phyloP scores from a whole-genome alignment of 257 asterid species.

The Solanum appendiculatum region DNA sequence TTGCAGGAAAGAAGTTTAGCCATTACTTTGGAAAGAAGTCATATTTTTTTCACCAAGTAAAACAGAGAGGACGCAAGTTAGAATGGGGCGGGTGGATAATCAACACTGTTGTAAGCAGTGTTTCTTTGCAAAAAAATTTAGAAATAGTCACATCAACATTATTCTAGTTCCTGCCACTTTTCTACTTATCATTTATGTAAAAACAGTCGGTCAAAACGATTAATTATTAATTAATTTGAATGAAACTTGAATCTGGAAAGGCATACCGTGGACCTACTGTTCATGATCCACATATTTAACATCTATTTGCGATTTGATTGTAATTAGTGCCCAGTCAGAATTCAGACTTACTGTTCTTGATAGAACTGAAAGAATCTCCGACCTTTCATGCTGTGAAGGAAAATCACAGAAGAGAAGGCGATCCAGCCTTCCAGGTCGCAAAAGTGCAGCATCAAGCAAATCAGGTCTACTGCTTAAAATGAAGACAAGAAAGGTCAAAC shows the following conservation, averaged over 20 bases:
- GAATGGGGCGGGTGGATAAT: not conserved
- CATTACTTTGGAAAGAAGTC: not conserved
- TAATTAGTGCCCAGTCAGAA: not conserved
- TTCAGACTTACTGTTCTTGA: constrained; percentile 56
- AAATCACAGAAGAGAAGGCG: constrained; percentile 93
- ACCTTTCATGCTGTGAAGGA: constrained; percentile 70
- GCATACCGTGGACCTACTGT: not conserved
- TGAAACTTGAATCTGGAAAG: not conserved
- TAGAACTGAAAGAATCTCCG: constrained; percentile 76
- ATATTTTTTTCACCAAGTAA: not conserved
- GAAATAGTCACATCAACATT: not conserved
- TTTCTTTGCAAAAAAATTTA: not conserved
- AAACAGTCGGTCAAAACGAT: not conserved
- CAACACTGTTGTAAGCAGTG: not conserved
- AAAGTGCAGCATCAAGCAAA: constrained; percentile 98
- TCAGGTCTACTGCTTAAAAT: constrained; percentile 69
- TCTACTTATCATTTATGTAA: not conserved
- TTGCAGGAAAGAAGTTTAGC: not conserved
- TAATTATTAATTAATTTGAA: no score
- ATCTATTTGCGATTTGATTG: not conserved
- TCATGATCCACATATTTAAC: not conserved
- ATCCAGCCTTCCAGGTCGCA: constrained; percentile 95
- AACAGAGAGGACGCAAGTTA: not conserved
- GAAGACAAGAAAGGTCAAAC: constrained; percentile 2
- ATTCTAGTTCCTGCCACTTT: not conserved